Percentiles rank a stretch among this genome's conserved stretches.
Evolutionary conservation across 1,139 yeast genomes (phyloP).

Genomic region (Pichia sp.): DNA sequence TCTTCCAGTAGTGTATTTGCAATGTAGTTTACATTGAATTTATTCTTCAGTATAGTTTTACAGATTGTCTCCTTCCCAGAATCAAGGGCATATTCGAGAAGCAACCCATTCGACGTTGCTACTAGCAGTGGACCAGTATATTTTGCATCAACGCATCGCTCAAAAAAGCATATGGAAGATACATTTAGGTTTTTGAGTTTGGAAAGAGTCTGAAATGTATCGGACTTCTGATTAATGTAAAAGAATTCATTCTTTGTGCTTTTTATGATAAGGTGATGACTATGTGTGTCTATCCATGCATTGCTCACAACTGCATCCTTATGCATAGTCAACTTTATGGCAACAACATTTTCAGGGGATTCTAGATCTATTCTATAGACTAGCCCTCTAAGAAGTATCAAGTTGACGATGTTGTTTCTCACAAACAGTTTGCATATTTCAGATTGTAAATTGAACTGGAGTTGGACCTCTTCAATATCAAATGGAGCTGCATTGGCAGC

Average conservation of each 20-base stretch:
- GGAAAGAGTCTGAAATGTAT: slow-evolving; percentile 31
- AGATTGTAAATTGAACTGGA: slow-evolving; percentile 42
- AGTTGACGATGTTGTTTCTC: slow-evolving; percentile 39
- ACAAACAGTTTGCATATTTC: slow-evolving; percentile 37
- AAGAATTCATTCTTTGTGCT: slow-evolving; percentile 39
- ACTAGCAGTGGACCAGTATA: slow-evolving; percentile 43
- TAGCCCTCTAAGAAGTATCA: slow-evolving; percentile 38
- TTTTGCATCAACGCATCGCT: slow-evolving; percentile 28
- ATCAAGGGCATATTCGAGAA: slow-evolving; percentile 41
- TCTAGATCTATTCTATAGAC: slow-evolving; percentile 47
- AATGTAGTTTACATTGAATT: slow-evolving; percentile 11
- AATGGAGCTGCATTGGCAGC: slow-evolving; percentile 12
- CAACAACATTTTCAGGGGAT: slow-evolving; percentile 44
- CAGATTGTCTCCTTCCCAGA: slow-evolving; percentile 33
- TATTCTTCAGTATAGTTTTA: slow-evolving; percentile 31
- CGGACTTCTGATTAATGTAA: slow-evolving; percentile 34
- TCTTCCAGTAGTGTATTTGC: neutral
- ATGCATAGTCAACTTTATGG: slow-evolving; percentile 24
- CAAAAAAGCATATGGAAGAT: slow-evolving; percentile 38
- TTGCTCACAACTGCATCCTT: slow-evolving; percentile 26
- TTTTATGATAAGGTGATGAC: slow-evolving; percentile 41
- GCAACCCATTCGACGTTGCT: slow-evolving; percentile 38
- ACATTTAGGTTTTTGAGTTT: slow-evolving; percentile 37
- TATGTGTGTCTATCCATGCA: slow-evolving; percentile 42
- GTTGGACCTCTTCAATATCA: slow-evolving; percentile 43